Evolutionary conservation across 306 rosid genomes (phyloP).

Genomic region (cucumber (Cucumis sativus)): DNA sequence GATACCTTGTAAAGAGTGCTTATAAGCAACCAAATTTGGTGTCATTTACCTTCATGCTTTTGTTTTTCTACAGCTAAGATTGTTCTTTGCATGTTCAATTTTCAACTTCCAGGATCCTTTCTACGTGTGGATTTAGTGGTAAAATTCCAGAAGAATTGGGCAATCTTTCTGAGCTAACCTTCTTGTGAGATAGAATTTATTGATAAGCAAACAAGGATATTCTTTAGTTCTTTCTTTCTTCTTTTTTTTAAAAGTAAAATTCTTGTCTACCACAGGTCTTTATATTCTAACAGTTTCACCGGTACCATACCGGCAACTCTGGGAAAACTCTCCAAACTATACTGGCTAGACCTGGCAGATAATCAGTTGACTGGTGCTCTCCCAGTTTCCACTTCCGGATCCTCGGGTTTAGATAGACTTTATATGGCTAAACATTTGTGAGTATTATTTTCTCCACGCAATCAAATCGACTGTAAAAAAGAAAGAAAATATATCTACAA

Average conservation of each 20-base stretch:
- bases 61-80: background rate
- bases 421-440: conserved; percentile 74
- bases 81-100: background rate
- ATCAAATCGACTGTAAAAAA: background rate
- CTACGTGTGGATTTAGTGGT: conserved; percentile 81
- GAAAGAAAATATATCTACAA: background rate
- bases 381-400: conserved; percentile 48
- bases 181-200: conserved; percentile 49
- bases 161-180: conserved; percentile 52
- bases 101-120: conserved; percentile 57
- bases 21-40: background rate
- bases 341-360: conserved; percentile 82
- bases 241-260: background rate
- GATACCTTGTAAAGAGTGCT: conserved; percentile 58
- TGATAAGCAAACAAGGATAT: background rate
- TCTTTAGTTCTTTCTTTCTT: background rate
- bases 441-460: conserved; percentile 16
- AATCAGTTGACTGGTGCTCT: conserved; percentile 58
- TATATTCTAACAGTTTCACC: conserved; percentile 64
- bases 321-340: conserved; percentile 80
- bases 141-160: conserved; percentile 70
- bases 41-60: conserved; percentile 1
- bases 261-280: conserved; percentile 48
- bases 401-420: conserved; percentile 72
- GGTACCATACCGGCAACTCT: conserved; percentile 72